These are phyloP conservation scores for Mycena vitilis DNA, from an alignment of 768 basidiomycete genomes.

Conservation along the genomic window DNA sequence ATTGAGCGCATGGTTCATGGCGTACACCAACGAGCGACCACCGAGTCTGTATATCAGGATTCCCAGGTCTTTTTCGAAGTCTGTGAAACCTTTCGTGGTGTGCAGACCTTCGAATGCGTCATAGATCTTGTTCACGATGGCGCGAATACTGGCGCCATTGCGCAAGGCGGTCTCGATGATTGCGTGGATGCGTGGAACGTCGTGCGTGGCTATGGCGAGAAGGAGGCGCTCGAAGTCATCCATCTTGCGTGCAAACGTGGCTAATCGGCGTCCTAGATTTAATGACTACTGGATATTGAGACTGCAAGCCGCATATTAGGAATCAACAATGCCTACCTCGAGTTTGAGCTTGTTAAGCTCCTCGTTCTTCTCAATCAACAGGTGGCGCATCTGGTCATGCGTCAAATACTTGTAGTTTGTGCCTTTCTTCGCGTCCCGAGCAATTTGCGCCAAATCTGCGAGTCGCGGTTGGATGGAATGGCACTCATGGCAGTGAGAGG, in stretches of 20 bases:
- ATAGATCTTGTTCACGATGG: constrained; percentile 25
- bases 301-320: background rate
- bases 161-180: constrained; percentile 12
- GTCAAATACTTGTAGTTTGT: too few species aligned
- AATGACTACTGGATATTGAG: background rate
- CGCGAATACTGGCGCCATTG: constrained; percentile 22
- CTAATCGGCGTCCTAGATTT: constrained; percentile 14
- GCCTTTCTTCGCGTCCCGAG: too few species aligned
- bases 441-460: constrained; percentile 9
- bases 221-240: constrained; percentile 21
- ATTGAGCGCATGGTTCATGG: constrained; percentile 23
- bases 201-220: constrained; percentile 9
- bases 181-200: constrained; percentile 19
- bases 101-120: constrained; percentile 18
- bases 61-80: constrained; percentile 31
- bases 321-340: background rate
- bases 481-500: constrained; percentile 6
- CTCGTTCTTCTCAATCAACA: constrained; percentile 6
- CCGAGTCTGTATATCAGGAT: constrained; percentile 23
- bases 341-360: constrained; percentile 10
- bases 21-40: constrained; percentile 27
- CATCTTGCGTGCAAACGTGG: background rate
- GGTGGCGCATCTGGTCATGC: too few species aligned
- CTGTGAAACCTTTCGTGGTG: background rate
- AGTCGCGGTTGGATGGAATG: constrained; percentile 8